Percentiles rank a stretch among this genome's conserved stretches.
phyloP scores from a whole-genome alignment of 805 yeast species.

The Lachancea sp. region DNA sequence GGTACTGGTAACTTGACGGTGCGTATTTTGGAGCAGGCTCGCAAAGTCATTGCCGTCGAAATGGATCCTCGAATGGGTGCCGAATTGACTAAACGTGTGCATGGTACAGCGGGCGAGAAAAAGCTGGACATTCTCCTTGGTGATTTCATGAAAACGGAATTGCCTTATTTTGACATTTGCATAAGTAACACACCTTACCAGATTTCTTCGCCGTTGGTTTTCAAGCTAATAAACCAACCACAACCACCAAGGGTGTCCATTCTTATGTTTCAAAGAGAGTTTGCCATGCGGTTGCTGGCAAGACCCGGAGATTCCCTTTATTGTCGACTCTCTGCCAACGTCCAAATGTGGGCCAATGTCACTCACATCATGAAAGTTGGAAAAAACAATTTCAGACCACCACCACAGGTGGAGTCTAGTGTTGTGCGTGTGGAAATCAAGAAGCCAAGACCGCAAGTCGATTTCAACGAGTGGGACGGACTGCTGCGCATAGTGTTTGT shows the following conservation, averaged over 20 bases:
- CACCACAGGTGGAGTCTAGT: slow-evolving; percentile 96
- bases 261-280: slow-evolving; percentile 96
- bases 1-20: slow-evolving; percentile 98
- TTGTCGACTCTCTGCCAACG: slow-evolving; percentile 91
- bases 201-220: slow-evolving; percentile 93
- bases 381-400: slow-evolving; percentile 92
- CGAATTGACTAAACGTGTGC: slow-evolving; percentile 93
- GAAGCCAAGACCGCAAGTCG: slow-evolving; percentile 88
- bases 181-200: slow-evolving; percentile 97
- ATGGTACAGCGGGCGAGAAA: slow-evolving; percentile 90
- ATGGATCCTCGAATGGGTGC: slow-evolving; percentile 99
- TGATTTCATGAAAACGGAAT: slow-evolving; percentile 90
- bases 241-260: slow-evolving; percentile 92
- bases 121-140: slow-evolving; percentile 89
- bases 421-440: slow-evolving; percentile 93
- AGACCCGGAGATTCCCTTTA: slow-evolving; percentile 94
- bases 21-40: slow-evolving; percentile 83
- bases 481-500: slow-evolving; percentile 84
- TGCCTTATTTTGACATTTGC: slow-evolving; percentile 93
- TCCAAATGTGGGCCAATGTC: slow-evolving; percentile 99
- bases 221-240: slow-evolving; percentile 84
- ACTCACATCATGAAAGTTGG: slow-evolving; percentile 99
- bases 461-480: slow-evolving; percentile 96
- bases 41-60: slow-evolving; percentile 92
- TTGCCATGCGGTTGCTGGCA: slow-evolving; percentile 87